Evolutionary conservation across 1,139 yeast genomes (phyloP), one percentile per base, ranked within the genome.

Genomic region (Pichia terricola): DNA sequence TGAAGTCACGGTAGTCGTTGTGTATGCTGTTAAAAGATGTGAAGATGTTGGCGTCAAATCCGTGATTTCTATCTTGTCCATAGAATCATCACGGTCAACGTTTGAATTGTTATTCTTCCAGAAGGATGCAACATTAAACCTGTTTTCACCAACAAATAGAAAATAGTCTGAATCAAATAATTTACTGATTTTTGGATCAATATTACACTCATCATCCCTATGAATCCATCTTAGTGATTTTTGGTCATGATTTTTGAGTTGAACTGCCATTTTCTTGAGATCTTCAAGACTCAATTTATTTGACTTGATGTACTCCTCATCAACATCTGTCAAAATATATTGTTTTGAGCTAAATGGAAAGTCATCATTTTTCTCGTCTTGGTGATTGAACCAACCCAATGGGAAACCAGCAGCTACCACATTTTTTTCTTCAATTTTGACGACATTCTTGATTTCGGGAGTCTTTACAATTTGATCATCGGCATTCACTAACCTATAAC

Each of bases 281-380:
- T 16, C 22, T 16, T 16, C 22, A 16, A 16, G 22, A 16, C 22
- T 16, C 22, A 16, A 16, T 16, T 16, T 16, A 16, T 16, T 16
- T 16, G 22, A 16, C 22, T 41, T 40, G 5, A 37, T 22, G 2
- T 41, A 45, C 2, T 49, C 51, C 34, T 53, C 50, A 34, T 56
- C 55, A 26, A 53, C 48, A 26, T 55, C 63, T 37, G 56, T 51
- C 40, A 59, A 50, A 16, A 59, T 46, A 41, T 57, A 59, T 40
- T 57, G 53, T 26, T 54, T 54, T 6, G 63, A 55, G 5, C 60
- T 62, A 41, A 58, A 55, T 4, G 60, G 62, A 36, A 49, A 47
- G 22, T 48, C 50, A 10, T 53, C 56, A 4, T 48, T 50, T 3
- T 40, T 37, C 9, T 41, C 46, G 9, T 49, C 53, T 26, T 44